Evolutionary conservation across 73 alveolate species (phyloP).

Genomic region (Paramecium octaurelia): DNA sequence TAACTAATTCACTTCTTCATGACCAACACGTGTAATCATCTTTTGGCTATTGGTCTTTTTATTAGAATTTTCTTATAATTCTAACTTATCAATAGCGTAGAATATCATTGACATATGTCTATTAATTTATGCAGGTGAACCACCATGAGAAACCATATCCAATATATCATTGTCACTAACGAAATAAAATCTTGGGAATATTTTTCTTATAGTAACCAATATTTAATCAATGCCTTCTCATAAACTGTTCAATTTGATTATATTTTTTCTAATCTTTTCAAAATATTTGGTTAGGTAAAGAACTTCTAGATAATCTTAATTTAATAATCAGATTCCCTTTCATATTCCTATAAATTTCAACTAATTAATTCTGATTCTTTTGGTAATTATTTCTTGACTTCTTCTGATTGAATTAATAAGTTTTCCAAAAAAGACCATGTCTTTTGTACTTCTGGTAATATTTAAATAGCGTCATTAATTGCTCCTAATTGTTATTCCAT

Average conservation of each 20-base stretch:
- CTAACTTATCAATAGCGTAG: conserved; percentile 94
- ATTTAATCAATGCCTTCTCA: conserved; percentile 99
- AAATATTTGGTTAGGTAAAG: conserved; percentile 88
- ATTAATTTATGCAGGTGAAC: conserved; percentile 94
- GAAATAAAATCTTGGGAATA: conserved; percentile 99
- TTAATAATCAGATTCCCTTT: conserved; percentile 91
- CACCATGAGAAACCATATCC: conserved; percentile 99
- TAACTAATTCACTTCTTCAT: conserved; percentile 93
- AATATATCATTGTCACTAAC: conserved; percentile 98
- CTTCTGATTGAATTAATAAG: conserved; percentile 99
- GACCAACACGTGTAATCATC: conserved; percentile 99
- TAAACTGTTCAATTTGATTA: conserved; percentile 94
- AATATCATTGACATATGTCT: conserved; percentile 92
- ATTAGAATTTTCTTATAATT: conserved; percentile 79
- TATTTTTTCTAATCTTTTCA: conserved; percentile 90
- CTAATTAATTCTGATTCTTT: conserved; percentile 97
- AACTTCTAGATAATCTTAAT: conserved; percentile 81
- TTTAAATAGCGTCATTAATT: conserved; percentile 84
- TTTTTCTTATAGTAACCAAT: conserved; percentile 99
- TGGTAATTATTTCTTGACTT: conserved; percentile 99
- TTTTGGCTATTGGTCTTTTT: conserved; percentile 97
- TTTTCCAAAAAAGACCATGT: conserved; percentile 99
- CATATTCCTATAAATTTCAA: conserved; percentile 93
- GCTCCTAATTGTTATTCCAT: conserved; percentile 85
- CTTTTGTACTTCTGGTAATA: conserved; percentile 94